Evolutionary conservation across 306 rosid species (phyloP), one percentile per base, ranked within the genome.

Genomic region (Acmispon strigosus): DNA sequence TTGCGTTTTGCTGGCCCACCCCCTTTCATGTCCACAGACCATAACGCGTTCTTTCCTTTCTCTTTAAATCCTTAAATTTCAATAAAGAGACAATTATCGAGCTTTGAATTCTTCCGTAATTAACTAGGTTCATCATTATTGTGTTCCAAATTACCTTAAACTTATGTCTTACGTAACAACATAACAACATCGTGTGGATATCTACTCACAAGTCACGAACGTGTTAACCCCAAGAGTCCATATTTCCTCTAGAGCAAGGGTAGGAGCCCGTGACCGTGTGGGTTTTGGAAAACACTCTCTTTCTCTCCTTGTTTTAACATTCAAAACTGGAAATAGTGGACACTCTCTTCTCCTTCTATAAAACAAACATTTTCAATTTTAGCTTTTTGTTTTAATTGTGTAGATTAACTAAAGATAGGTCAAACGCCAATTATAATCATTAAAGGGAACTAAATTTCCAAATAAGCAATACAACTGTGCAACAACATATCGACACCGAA

Each of bases 1-100:
- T 83, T 83, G 56, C 49, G 8, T 55, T 75, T 55, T 58, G 51
- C 50, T 48, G 19, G 13, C 79, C 81, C 73, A 69, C 72, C 53
- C 53, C n/a, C 78, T 37, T 56, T 63, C 74, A 41, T 10, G 42
- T 49, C 29, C 59, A 50, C 0, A 50, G 20, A 67, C 47, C 42
- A 73, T 39, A 39, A 1, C 43, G 43, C 29, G 32, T 39, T 53
- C 32, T 45, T 63, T 16, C 19, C 52, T 57, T 57, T 56, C 22
- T 49, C 63, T 67, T 74, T 43, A 48, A 12, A 37, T 22, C 19
- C 17, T 27, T 7, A 61, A 37, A 18, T 42, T 44, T 64, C 56
- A n/a, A 29, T 6, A 12, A 32, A 6, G 37, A 14, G 59, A 3
- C 37, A 59, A 58, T 32, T 15, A 58, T 32, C 16, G 62, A 48